Evolutionary conservation across 169 alveolate genomes (phyloP), one percentile per base, ranked within the genome.

Genomic region (Plasmodium cynomolgi): DNA sequence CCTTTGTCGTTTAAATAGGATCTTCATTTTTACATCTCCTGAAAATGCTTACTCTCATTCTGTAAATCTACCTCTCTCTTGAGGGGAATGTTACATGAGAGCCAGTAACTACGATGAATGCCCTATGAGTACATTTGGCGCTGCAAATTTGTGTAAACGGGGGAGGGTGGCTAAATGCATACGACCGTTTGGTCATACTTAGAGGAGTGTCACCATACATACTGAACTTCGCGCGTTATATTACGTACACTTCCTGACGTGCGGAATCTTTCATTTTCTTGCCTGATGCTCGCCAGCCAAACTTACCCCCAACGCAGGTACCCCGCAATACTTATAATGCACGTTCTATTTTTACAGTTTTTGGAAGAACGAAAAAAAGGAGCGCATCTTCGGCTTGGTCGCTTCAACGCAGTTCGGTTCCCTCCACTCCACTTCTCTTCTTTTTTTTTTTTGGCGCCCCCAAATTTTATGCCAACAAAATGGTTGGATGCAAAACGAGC

Each of bases 21-120:
- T 85, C 82, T 68, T 79, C 94, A 88, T 88, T 88, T 41, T 88
- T 75, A 72, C 31, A 31, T 50, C 34, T 81, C 44, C 20, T n/a
- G 33, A 31, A 26, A 81, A 81, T 23, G 29, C 31, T 81, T 50
- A 50, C 31, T 81, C 34, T 81, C 31, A 81, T 81, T 39, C 62
- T 81, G 20, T 81, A 47, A 26, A 26, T 68, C 37, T 68, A 26
- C 37, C 77, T 29, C 37, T 68, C 77, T 68, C 77, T 68, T 29
- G 41, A 68, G 37, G n/a, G 31, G 77, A 5, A 68, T 68, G 37
- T 68, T 62, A 62, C 75, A 15, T 68, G 77, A 68, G 37, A 68
- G n/a, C 3, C 37, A 68, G n/a, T 68, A 5, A 26, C 37, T 20
- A 15, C n/a, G 31, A 68, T 20, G 31, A 68, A 68, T 26, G 3